Evolutionary conservation across 2,329 filamentous ascomycete genomes (phyloP), one percentile per base, ranked within the genome.

Genomic region (Harringtonia aguacate): DNA sequence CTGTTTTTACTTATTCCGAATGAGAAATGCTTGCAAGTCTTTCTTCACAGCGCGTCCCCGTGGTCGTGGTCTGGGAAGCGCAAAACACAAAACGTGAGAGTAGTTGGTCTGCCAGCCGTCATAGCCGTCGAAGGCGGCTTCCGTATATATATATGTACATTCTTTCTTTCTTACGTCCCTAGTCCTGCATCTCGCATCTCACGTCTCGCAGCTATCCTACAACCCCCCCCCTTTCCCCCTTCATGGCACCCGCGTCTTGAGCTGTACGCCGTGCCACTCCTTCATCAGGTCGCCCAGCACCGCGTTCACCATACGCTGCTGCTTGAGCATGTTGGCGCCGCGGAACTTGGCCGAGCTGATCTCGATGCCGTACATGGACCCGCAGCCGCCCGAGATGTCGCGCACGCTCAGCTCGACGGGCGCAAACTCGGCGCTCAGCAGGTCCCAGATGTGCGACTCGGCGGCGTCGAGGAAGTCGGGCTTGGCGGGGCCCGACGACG

Each of bases 311-410:
- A 90, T 70, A 48, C 84, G 72, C 64, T 92, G 86, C 67, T 92
- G 86, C 70, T 86, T 86, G 48, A 94, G 74, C 60, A 89, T 79
- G 40, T 69, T 73, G 53, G 79, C 61, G 38, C 85, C 86, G 43
- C 72, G 70, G 63, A 94, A 94, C 55, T 70, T 73, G 38, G 78
- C 70, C 8, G 82, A 85, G 39, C 79, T 73, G 51, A 92, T 79
- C 55, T 89, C 81, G 52, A 94, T 82, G 45, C 79, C 82, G 65
- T 92, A 92, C 86, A 92, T 92, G 57, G 80, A 85, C 10, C 86
- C 86, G 64, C 86, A 94, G 27, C 86, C 86, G 46, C 86, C 86
- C 21, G 81, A 86, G 41, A 92, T 77, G 63, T 94, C 86, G 59
- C 83, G 81, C 10, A 92, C 84, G 61, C 79, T 61, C 22, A 79